phyloP scores from a whole-genome alignment of 192 early-diverging fungal genomes.

The Backusella luteola region DNA sequence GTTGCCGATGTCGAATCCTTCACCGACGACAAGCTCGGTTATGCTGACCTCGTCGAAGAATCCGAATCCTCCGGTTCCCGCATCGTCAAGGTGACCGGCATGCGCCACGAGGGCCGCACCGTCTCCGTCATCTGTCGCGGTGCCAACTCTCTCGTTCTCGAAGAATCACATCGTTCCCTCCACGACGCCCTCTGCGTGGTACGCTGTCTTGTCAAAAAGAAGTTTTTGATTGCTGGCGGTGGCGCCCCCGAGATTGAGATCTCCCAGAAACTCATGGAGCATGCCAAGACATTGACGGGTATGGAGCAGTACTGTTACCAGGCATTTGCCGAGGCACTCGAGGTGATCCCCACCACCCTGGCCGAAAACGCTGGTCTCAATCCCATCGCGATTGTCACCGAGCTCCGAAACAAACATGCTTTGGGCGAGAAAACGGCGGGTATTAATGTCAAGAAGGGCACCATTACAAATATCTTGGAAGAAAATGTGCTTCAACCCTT shows the following conservation, averaged over 20 bases:
- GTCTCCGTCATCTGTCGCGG: conserved; percentile 94
- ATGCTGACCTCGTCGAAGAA: conserved; percentile 94
- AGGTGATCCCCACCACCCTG: conserved; percentile 95
- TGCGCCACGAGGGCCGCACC: conserved; percentile 90
- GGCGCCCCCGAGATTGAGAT: conserved; percentile 98
- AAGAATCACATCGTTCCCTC: conserved; percentile 96
- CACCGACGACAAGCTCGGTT: conserved; percentile 97
- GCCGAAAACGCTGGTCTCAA: conserved; percentile 98
- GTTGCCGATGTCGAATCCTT: conserved; percentile 99
- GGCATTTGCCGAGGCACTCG: conserved; percentile 95
- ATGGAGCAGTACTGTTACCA: conserved; percentile 98
- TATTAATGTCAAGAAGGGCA: conserved; percentile 97
- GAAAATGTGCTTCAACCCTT: conserved; percentile 99
- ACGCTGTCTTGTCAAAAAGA: conserved; percentile 98
- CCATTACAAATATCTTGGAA: conserved; percentile 94
- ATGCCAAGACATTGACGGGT: conserved; percentile 89
- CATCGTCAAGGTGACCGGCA: conserved; percentile 90
- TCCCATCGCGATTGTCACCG: conserved; percentile 97
- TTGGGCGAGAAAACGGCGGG: conserved; percentile 90
- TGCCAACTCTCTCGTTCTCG: conserved; percentile 92
- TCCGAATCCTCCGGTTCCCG: conserved; percentile 82
- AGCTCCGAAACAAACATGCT: conserved; percentile 93
- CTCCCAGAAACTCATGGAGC: conserved; percentile 77
- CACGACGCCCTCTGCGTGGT: conserved; percentile 99
- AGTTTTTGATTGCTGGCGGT: conserved; percentile 93